Conservation (phyloP, 2,329 filamentous ascomycete species). For the Xylariaceae sp. region DNA sequence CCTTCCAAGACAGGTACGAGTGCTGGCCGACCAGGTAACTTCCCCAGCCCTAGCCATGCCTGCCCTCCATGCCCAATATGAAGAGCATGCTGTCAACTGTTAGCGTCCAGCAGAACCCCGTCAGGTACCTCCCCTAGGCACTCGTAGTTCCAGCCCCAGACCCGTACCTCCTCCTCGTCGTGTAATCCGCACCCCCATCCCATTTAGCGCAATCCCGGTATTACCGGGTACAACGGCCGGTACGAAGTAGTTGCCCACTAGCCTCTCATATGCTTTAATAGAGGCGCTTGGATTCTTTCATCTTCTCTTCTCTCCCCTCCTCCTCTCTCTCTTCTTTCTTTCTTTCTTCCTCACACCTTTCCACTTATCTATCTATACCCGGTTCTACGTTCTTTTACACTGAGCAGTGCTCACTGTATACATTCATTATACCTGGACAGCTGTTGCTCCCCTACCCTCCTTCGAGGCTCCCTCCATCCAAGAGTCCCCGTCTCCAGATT, state of each 20-base stretch:
- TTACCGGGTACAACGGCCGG: not conserved
- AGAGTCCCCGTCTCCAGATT: not conserved
- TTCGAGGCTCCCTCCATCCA: conserved; percentile 23
- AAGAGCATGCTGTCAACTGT: not conserved
- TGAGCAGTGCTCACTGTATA: conserved; percentile 35
- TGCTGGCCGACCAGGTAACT: not conserved
- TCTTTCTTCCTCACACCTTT: conserved; percentile 9
- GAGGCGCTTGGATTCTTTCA: not conserved
- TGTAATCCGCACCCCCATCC: too few relatives aligned
- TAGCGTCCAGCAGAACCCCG: not conserved
- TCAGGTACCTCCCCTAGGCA: too few relatives aligned
- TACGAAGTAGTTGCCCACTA: not conserved
- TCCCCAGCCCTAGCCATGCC: not conserved
- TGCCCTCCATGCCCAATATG: too few relatives aligned
- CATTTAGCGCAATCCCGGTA: not conserved
- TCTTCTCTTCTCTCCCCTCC: not conserved
- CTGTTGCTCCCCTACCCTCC: conserved; percentile 27
- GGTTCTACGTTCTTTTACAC: conserved; percentile 28
- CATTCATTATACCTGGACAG: conserved; percentile 28
- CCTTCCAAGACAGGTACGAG: not conserved
- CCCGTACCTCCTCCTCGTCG: not conserved
- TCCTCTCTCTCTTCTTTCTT: conserved; percentile 15
- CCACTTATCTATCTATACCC: not conserved
- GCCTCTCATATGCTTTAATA: not conserved
- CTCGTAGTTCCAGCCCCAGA: not conserved